phyloP scores from a whole-genome alignment of 2,329 filamentous ascomycete species.

The Cladosporium sp. region DNA sequence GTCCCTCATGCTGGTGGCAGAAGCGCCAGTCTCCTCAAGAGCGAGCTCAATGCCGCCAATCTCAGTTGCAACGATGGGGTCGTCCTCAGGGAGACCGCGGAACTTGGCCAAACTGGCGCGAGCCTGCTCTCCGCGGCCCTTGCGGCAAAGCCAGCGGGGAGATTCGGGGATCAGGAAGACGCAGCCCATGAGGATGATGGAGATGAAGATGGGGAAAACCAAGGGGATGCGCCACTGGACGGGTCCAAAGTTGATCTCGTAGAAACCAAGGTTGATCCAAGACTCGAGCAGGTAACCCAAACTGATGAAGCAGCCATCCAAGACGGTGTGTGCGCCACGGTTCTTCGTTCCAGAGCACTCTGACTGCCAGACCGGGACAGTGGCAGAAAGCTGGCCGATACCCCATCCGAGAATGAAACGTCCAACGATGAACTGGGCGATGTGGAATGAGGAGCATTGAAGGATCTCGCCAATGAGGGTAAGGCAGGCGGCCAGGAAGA shows the following conservation, averaged over 20 bases:
- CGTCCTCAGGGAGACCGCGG: constrained; percentile 35
- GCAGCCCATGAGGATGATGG: constrained; percentile 20
- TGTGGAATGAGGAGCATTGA: constrained; percentile 42
- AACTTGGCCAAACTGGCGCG: constrained; percentile 35
- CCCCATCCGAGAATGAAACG: constrained; percentile 48
- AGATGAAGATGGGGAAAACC: constrained; percentile 43
- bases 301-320: constrained; percentile 45
- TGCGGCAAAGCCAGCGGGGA: constrained; percentile 47
- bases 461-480: constrained; percentile 46
- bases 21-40: constrained; percentile 39
- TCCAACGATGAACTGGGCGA: constrained; percentile 43
- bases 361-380: constrained; percentile 46
- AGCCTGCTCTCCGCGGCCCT: constrained; percentile 43
- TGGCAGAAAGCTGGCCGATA: constrained; percentile 47
- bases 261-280: constrained; percentile 46
- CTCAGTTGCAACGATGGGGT: constrained; percentile 38
- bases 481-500: constrained; percentile 27
- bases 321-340: constrained; percentile 37
- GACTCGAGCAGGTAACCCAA: constrained; percentile 42
- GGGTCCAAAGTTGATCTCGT: constrained; percentile 34
- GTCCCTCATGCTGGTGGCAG: constrained; percentile 37
- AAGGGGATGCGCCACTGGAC: constrained; percentile 43
- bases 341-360: constrained; percentile 41
- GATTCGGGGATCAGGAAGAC: constrained; percentile 41
- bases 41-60: constrained; percentile 46